Evolutionary conservation across 176 grass and related monocot species (phyloP), one percentile per base, ranked within the genome.

Genomic region (Oryza meridionalis): DNA sequence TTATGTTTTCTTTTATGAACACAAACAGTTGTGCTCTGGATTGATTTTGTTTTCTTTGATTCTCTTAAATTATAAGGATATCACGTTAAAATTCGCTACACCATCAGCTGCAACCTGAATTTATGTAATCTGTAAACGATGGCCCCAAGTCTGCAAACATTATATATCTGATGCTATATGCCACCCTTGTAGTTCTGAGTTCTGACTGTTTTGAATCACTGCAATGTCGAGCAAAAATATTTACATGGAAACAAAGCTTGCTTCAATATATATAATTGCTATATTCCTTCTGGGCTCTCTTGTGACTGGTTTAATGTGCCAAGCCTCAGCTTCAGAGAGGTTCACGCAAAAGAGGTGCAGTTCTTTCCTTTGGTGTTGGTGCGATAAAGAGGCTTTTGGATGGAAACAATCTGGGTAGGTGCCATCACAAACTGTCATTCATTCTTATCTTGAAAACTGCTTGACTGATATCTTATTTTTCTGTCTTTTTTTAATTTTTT

Each of bases 341-440:
- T 65, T 93, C 96, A 51, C 90, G 96, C 66, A 98, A 96, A 83
- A 87, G 93, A 13, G 93, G 93, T 71, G 85, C 93, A 53, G 96
- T 84, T 62, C 96, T 99, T 90, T 85, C 91, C 69, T 99, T 94
- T 72, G 96, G 96, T 22, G 93, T 81, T 43, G 96, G 94, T 90
- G 91, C 94, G 75, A 97, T 91, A 29, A 86, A 97, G 86, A 84
- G 68, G 73, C 88, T 93, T 84, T 76, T 91, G 31, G 32, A 90
- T 81, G 91, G 87, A 49, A 92, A 92, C 86, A 90, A 87, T 89
- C 84, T 92, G 4, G 76, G 87, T 89, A 69, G 21, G 79, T 82
- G 10, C 21, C 27, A 66, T 84, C 11, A 19, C 62, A 55, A 84
- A 68, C 55, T 76, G 29, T 21, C 32, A 37, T 51, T 68, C 6